A percentile compares a stretch with the other conserved stretches of the same genome.
These are phyloP conservation scores for Fusarium phyllophilum DNA, from an alignment of 2,329 filamentous ascomycete genomes.

Conservation along the genomic window DNA sequence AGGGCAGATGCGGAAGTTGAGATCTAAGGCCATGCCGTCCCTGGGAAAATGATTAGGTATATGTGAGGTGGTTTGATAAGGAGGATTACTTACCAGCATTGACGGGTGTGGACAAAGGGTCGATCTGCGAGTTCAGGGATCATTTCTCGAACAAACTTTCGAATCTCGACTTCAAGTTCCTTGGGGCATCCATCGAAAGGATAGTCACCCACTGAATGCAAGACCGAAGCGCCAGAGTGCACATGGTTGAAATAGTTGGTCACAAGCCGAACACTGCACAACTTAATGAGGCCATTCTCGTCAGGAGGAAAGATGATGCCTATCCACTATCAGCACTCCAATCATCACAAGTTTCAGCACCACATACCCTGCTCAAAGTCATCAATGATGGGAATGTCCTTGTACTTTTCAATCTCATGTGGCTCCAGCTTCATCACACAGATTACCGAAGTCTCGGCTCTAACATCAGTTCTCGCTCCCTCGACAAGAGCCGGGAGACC, in stretches of 20 bases:
- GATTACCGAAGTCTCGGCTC: slow-evolving; percentile 71
- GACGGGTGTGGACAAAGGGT: slow-evolving; percentile 56
- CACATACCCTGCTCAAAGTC: slow-evolving; percentile 42
- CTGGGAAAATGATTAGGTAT: slow-evolving; percentile 13
- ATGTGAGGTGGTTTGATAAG: not conserved
- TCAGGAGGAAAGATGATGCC: slow-evolving; percentile 67
- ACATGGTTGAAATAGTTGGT: slow-evolving; percentile 56
- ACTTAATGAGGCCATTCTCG: slow-evolving; percentile 58
- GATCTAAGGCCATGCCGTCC: slow-evolving; percentile 46
- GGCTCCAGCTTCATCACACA: slow-evolving; percentile 70
- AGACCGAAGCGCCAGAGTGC: slow-evolving; percentile 32
- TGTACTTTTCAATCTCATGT: slow-evolving; percentile 65
- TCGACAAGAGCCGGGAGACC: slow-evolving; percentile 73
- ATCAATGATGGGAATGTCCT: slow-evolving; percentile 50
- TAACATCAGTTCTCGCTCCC: slow-evolving; percentile 65
- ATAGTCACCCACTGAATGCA: slow-evolving; percentile 36
- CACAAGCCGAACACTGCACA: slow-evolving; percentile 64
- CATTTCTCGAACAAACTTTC: slow-evolving; percentile 56
- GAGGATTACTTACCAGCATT: slow-evolving; percentile 55
- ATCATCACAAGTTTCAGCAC: fast-evolving
- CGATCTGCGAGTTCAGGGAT: slow-evolving; percentile 52
- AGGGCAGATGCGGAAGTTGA: slow-evolving; percentile 43
- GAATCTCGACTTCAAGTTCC: slow-evolving; percentile 64
- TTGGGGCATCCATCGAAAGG: slow-evolving; percentile 50
- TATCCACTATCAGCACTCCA: slow-evolving; percentile 41